Evolutionary conservation across 805 yeast genomes (phyloP).

Genomic region (Candida xyloterini): DNA sequence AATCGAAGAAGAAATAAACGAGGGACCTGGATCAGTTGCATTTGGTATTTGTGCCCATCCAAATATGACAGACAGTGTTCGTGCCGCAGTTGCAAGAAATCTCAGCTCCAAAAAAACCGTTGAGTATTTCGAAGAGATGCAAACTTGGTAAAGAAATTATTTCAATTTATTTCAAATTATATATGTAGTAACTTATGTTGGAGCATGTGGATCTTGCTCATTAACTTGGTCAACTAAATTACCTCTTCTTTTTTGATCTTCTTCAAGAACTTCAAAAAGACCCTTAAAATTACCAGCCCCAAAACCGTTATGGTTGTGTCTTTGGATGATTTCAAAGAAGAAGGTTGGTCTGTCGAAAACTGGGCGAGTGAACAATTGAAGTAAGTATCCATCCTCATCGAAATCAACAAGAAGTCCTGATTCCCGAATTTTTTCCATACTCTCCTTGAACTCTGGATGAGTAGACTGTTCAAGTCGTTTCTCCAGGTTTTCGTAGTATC

Average conservation of each 20-base stretch:
- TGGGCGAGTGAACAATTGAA: slow-evolving; percentile 80
- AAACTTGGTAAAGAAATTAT: slow-evolving; percentile 28
- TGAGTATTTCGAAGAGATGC: slow-evolving; percentile 36
- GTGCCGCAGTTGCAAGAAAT: slow-evolving; percentile 23
- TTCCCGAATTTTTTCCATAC: slow-evolving; percentile 45
- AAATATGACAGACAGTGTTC: slow-evolving; percentile 35
- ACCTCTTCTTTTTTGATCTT: slow-evolving; percentile 71
- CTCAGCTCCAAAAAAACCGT: slow-evolving; percentile 16
- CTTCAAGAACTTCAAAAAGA: slow-evolving; percentile 73
- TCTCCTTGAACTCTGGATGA: slow-evolving; percentile 51
- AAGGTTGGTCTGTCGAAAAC: slow-evolving; percentile 76
- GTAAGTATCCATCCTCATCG: slow-evolving; percentile 70
- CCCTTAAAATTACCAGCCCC: slow-evolving; percentile 89
- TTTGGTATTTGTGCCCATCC: slow-evolving; percentile 51
- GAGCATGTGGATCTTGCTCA: slow-evolving; percentile 11
- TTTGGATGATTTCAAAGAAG: slow-evolving; percentile 77
- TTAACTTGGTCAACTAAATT: slow-evolving; percentile 39
- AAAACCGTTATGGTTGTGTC: slow-evolving; percentile 77
- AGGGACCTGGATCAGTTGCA: slow-evolving; percentile 40
- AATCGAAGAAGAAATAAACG: slow-evolving; percentile 36
- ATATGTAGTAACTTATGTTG: neutral
- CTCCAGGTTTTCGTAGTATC: slow-evolving; percentile 54
- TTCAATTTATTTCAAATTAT: neutral
- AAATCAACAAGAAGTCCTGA: slow-evolving; percentile 70
- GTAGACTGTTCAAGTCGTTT: slow-evolving; percentile 36